phyloP scores from a whole-genome alignment of 139 green algal genomes.

The Picochlorum sp. region DNA sequence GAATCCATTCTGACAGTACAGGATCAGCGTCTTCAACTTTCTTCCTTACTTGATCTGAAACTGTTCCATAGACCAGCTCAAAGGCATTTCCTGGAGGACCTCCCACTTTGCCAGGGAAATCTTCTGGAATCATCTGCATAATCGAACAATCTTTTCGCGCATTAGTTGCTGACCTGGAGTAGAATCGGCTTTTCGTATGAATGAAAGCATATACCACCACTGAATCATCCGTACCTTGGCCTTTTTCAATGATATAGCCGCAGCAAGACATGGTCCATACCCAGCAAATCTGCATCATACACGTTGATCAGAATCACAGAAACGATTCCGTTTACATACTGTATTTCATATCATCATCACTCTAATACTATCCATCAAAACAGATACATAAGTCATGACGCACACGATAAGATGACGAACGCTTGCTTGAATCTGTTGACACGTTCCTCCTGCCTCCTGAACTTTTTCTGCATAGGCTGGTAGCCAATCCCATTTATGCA shows the following conservation, averaged over 20 bases:
- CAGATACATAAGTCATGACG: background rate
- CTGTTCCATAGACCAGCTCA: constrained; percentile 44
- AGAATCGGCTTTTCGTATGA: background rate
- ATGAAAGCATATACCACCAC: background rate
- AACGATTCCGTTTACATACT: no score
- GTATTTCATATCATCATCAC: no score
- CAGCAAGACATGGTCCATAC: constrained; percentile 39
- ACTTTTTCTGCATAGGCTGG: constrained; percentile 19
- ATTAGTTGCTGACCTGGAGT: background rate
- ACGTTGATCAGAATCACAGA: background rate
- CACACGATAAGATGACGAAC: constrained; percentile 43
- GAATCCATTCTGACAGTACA: constrained; percentile 40
- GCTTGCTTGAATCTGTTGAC: constrained; percentile 26
- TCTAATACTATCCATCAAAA: no score
- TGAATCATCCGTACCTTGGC: constrained; percentile 25
- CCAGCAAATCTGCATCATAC: constrained; percentile 24
- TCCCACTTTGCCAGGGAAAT: constrained; percentile 37
- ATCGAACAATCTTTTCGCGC: background rate
- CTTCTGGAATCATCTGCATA: constrained; percentile 21
- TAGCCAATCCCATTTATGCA: constrained; percentile 2
- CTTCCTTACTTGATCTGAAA: constrained; percentile 30
- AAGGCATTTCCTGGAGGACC: constrained; percentile 47
- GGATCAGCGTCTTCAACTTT: constrained; percentile 40
- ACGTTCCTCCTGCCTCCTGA: constrained; percentile 11
- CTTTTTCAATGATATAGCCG: constrained; percentile 33